phyloP scores from a whole-genome alignment of 495 filamentous ascomycete species.

The Neurospora sp. region DNA sequence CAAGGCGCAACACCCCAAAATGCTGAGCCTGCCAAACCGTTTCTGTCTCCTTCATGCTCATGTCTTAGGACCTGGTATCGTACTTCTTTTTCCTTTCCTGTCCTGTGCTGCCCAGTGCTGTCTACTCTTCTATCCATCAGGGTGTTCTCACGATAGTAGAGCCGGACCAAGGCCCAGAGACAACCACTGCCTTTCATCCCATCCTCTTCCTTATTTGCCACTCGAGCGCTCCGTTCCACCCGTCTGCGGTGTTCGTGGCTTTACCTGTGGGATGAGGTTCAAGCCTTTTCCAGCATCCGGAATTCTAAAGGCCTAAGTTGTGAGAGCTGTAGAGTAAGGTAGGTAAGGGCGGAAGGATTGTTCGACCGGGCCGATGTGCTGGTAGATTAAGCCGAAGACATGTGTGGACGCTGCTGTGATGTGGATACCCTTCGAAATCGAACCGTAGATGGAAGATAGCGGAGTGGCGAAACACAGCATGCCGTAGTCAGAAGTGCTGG shows the following conservation, averaged over 20 bases:
- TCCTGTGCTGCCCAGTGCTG: neutral
- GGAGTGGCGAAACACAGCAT: neutral
- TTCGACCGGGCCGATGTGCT: neutral
- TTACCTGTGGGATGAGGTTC: neutral
- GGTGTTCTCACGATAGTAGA: too few relatives aligned
- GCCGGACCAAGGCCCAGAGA: neutral
- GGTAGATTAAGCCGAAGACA: neutral
- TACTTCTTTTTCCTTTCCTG: neutral
- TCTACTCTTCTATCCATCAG: neutral
- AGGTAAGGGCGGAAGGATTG: neutral
- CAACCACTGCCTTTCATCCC: neutral
- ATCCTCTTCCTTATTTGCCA: neutral
- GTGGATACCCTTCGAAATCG: neutral
- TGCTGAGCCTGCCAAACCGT: neutral
- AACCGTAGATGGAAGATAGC: neutral
- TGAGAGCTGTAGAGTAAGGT: neutral
- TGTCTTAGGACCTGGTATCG: neutral
- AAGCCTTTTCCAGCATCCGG: neutral
- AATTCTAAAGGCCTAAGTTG: neutral
- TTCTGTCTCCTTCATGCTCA: neutral
- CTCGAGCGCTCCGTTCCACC: neutral
- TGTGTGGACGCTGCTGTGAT: neutral
- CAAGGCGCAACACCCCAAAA: neutral
- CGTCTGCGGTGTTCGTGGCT: neutral
- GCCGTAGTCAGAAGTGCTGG: neutral